Evolutionary conservation across 108 stramenopile species (phyloP).

Genomic region (Skeletonema marinoi): DNA sequence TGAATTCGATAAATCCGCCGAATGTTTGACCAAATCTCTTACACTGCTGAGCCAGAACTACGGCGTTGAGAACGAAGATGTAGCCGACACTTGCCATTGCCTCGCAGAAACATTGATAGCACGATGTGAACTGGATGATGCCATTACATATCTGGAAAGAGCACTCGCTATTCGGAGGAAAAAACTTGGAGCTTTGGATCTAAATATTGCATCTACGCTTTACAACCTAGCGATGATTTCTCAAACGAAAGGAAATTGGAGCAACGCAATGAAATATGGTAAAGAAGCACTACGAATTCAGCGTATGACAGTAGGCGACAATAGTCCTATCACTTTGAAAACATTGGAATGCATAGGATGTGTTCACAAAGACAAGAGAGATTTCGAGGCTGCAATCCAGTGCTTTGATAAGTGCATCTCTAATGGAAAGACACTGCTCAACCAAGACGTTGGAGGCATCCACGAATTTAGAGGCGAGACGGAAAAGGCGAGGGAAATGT

Average conservation of each 20-base stretch:
- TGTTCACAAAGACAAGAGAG: constrained; percentile 44
- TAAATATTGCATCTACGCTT: constrained; percentile 37
- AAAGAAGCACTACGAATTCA: constrained; percentile 49
- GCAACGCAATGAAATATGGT: constrained; percentile 44
- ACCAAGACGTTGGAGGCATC: constrained; percentile 33
- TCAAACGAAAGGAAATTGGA: constrained; percentile 46
- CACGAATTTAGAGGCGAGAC: constrained; percentile 36
- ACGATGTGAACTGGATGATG: constrained; percentile 47
- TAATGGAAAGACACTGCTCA: constrained; percentile 23
- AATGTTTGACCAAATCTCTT: constrained; percentile 47
- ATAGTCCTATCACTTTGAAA: constrained; percentile 27
- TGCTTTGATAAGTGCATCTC: constrained; percentile 39
- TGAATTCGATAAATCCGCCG: constrained; percentile 44
- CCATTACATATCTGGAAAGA: constrained; percentile 35
- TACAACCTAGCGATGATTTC: constrained; percentile 43
- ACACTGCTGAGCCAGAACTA: constrained; percentile 15
- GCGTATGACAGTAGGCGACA: constrained; percentile 17
- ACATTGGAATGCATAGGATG: constrained; percentile 48
- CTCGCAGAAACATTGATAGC: constrained; percentile 40
- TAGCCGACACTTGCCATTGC: constrained; percentile 55
- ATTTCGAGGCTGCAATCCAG: constrained; percentile 41
- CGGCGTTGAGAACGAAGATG: constrained; percentile 47
- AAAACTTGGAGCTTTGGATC: constrained; percentile 20
- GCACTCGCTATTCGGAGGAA: constrained; percentile 39
- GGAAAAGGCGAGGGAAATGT: constrained; percentile 26